Percentiles rank a stretch among this genome's conserved stretches.
These are phyloP conservation scores for Paecilomyces fulvus DNA, from an alignment of 2,329 filamentous ascomycete genomes.

Conservation along the genomic window DNA sequence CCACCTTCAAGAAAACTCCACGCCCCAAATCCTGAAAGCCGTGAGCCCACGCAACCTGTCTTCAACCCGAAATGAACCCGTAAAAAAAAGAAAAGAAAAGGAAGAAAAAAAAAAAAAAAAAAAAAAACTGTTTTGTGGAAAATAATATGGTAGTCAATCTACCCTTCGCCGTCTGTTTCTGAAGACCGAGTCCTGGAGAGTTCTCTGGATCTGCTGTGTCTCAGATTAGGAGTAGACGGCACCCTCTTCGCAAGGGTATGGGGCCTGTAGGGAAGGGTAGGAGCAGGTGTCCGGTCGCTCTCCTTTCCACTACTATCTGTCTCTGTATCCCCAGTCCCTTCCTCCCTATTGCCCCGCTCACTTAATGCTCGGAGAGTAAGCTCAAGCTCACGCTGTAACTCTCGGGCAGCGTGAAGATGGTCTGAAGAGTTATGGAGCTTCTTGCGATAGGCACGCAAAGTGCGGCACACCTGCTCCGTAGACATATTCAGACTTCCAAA, in stretches of 20 bases:
- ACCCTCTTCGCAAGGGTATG: constrained; percentile 20
- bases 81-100: constrained; percentile 1
- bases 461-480: constrained; percentile 51
- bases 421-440: constrained; percentile 45
- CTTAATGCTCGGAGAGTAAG: constrained; percentile 28
- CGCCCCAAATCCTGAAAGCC: neutral
- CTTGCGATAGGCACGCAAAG: constrained; percentile 51
- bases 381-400: constrained; percentile 51
- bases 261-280: constrained; percentile 15
- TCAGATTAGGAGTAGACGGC: constrained; percentile 28
- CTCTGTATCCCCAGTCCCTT: constrained; percentile 25
- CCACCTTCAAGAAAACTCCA: neutral
- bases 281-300: constrained; percentile 18
- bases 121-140: neutral
- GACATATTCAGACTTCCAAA: constrained; percentile 42
- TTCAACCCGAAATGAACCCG: neutral
- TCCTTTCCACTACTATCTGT: constrained; percentile 33
- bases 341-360: constrained; percentile 20
- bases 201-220: constrained; percentile 14
- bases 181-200: constrained; percentile 25
- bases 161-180: constrained; percentile 15
- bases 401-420: constrained; percentile 41
- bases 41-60: neutral
- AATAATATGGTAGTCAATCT: neutral
- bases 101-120: no score